Evolutionary conservation across 1,139 yeast genomes (phyloP), one percentile per base, ranked within the genome.

Genomic region (Citeromyces hawaiiensis): DNA sequence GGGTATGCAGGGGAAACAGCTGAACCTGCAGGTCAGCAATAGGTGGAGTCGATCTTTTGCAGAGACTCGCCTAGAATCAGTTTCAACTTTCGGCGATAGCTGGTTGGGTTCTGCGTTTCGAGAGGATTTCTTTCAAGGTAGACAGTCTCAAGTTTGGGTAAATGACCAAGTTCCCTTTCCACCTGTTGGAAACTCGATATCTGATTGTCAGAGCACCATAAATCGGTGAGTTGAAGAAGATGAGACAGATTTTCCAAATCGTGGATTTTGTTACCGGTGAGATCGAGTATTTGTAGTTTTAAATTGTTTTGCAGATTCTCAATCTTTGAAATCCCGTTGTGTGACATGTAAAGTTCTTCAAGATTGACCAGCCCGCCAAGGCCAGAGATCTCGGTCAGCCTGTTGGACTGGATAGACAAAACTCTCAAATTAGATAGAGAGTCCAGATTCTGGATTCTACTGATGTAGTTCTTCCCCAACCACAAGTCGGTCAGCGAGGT

Each of bases 121-220:
- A 93, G 57, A 1, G 97, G 97, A 51, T 88, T 91, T n/a, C 93
- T 91, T 60, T 93, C 98, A 48, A 93, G 76, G 54, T 93, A 93
- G 5, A 93, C 95, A 0, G 96, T 86, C 43, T 87, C 94, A 42
- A 93, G 64, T 5, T 70, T 67, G 2, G 76, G 72, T 41, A 86
- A 63, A 35, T 63, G 64, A 13, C 79, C 76, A 43, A 91, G 66
- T 54, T 85, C 78, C 34, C 68, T 58, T 37, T 75, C 77, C 36
- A 93, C 62, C 42, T 86, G 81, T 36, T 76, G 76, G 56, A 85
- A 88, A 36, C 72, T 65, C 27, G 73, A 70, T 23, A 93, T 59
- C 50, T 70, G 59, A 57, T 91, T 93, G 49, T 76, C 74, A 0
- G 96, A 83, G 27, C 94, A 87, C 98, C 98, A 93, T 40, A 93